Base-by-base conservation (phyloP, 441 rosid genomes). In the Metrosideros polymorpha region DNA sequence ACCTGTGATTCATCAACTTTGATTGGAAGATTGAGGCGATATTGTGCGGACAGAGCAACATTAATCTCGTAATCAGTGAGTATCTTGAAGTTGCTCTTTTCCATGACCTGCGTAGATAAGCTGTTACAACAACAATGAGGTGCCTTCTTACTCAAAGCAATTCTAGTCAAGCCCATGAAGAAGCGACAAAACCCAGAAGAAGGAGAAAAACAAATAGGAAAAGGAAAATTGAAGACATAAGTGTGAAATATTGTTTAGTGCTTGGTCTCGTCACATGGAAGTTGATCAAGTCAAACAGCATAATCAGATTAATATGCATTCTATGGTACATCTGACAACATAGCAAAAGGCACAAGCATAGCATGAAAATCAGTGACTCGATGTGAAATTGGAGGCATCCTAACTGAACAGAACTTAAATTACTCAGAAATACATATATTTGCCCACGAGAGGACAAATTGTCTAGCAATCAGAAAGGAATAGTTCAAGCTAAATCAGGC, bases 71-170 rank as follows among this genome's bases (percentile, higher is more conserved):
- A 76, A 39, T 86, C 85, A 17, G 85, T 82, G n/a, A 84, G 39
- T 22, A 86, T 57, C 87, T 50, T 86, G 87, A 86, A 86, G 66
- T 86, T 86, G 82, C 87, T 61, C 85, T 86, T 86, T 14, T 86
- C 87, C 85, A 86, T 30, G 77, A 86, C 57, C 87, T 86, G 87
- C 10, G 6, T 57, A 79, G 75, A 55, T 63, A 22, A 35, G 43
- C 18, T n/a, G 49, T 55, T 25, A 30, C 43, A 47, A 52, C 45
- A 52, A 35, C 19, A 55, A 82, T 15, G 77, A 56, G 49, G 52
- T 24, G 55, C 52, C 84, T 32, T 35, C 50, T 39, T 29, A 50
- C 56, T 47, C 42, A 30, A 50, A 83, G 42, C 39, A 49, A 49
- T 29, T 49, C 56, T n/a, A 49, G 29, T 32, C 17, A 52, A 49